Base-by-base conservation (phyloP, 2,329 filamentous ascomycete genomes). In the Zarea fungicola region DNA sequence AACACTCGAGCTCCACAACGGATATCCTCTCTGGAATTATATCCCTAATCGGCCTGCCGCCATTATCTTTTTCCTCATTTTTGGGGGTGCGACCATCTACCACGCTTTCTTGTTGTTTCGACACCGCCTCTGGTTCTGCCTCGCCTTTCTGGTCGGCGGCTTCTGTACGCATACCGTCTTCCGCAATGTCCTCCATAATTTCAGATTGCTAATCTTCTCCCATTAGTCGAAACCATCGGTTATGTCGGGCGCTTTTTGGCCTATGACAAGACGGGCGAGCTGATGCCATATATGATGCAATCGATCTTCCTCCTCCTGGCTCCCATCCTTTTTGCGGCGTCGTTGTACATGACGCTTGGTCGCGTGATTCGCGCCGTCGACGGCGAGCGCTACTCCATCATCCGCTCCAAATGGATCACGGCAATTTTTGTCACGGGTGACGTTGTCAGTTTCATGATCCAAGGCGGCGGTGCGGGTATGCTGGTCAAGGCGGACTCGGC, bases 51-150 rank as follows among this genome's bases (percentile, higher is more conserved):
- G 76, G 2, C 63, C 67, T 1, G 72, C 69, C 0, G 75, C 73
- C 2, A 58, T 71, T 16, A 60, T 73, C 10, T 77, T 78, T 51
- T 57, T 63, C 4, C 48, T 69, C 23, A 55, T 80, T 2, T 79
- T 78, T 56, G 46, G 56, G 18, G 39, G 68, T 8, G 55, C 70
- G 10, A 73, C 74, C 1, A 42, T 60, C 0, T 54, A 61, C 5
- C 76, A 80, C 54, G 52, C 56, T 2, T 72, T 61, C 49, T 65
- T 69, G 39, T 60, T 77, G 25, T 55, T 70, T 28, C 68, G 64
- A 25, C 67, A 68, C 21, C 61, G 67, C 29, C 72, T 68, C 36
- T 77, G 73, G 71, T 79, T 74, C 58, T 75, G 75, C 54, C 63
- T 71, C 8, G 65, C 71, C 0, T 70, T 77, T 51, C 53, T 71